These are phyloP conservation scores for Dryas octopetala DNA, from an alignment of 306 rosid genomes.

Conservation along the genomic window DNA sequence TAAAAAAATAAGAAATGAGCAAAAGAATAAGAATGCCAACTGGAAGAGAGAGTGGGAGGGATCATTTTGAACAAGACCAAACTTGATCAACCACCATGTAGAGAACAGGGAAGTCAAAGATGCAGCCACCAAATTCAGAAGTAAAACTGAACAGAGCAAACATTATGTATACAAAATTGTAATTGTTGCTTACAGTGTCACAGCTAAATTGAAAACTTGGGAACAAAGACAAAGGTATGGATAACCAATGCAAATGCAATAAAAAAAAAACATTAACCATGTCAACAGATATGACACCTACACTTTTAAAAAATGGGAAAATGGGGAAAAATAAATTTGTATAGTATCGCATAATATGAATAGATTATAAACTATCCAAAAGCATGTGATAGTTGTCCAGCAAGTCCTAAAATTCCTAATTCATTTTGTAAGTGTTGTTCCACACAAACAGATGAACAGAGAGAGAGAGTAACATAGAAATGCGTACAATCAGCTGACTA, in stretches of 20 bases:
- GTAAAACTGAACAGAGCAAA: not conserved
- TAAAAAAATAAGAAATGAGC: too few species aligned
- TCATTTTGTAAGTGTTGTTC: too few species aligned
- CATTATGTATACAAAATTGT: not conserved
- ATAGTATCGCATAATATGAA: not conserved
- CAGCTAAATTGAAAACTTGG: not conserved
- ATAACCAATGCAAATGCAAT: conserved; percentile 5
- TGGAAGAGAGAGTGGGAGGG: too few species aligned
- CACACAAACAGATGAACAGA: not conserved
- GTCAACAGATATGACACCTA: not conserved
- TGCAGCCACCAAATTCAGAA: conserved; percentile 20
- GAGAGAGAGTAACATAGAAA: not conserved
- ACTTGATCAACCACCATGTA: conserved; percentile 19
- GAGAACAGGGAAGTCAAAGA: conserved; percentile 16
- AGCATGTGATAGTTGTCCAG: not conserved
- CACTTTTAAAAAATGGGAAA: conserved; percentile 5
- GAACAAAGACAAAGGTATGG: not conserved
- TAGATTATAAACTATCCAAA: not conserved
- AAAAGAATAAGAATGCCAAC: too few species aligned
- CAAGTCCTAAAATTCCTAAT: not conserved
- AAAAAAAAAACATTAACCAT: not conserved
- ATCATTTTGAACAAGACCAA: not conserved
- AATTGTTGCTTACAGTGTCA: conserved; percentile 1
- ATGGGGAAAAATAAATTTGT: not conserved
- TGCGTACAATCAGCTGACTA: not conserved